Conservation (phyloP, 345 rosid genomes). For the Adansonia digitata region DNA sequence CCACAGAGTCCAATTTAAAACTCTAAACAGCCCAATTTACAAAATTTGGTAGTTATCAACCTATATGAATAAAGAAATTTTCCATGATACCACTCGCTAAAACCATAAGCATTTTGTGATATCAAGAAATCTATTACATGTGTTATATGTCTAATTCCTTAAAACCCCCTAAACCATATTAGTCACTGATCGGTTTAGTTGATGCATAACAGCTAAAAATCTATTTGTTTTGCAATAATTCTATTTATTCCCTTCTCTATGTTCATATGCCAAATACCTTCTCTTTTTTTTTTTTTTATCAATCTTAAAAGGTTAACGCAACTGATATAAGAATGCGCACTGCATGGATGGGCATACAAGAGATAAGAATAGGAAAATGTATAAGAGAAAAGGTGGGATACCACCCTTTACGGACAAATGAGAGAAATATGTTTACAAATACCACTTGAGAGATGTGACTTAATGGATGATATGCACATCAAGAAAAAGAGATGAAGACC, state of each 20-base stretch:
- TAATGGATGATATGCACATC: neutral
- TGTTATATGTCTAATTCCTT: neutral
- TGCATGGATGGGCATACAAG: neutral
- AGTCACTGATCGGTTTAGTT: neutral
- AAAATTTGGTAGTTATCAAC: constrained; percentile 30
- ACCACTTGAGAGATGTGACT: neutral
- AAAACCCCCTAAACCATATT: neutral
- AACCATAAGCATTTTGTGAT: neutral
- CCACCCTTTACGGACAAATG: neutral
- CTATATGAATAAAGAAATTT: constrained; percentile 25
- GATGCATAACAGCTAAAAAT: neutral
- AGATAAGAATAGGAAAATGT: neutral
- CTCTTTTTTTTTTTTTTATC: neutral
- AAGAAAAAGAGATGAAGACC: neutral
- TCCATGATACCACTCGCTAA: constrained; percentile 2
- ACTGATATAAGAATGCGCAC: neutral
- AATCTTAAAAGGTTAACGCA: neutral
- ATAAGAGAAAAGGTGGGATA: neutral
- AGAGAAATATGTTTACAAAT: neutral
- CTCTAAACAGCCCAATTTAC: constrained; percentile 39
- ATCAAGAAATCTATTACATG: neutral
- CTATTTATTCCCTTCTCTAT: neutral
- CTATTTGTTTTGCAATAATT: neutral
- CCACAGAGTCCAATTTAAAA: constrained; percentile 49
- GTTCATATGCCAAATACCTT: neutral